These are phyloP conservation scores for Coemansia sp. DNA, from an alignment of 192 early-diverging fungal species.

Conservation along the genomic window DNA sequence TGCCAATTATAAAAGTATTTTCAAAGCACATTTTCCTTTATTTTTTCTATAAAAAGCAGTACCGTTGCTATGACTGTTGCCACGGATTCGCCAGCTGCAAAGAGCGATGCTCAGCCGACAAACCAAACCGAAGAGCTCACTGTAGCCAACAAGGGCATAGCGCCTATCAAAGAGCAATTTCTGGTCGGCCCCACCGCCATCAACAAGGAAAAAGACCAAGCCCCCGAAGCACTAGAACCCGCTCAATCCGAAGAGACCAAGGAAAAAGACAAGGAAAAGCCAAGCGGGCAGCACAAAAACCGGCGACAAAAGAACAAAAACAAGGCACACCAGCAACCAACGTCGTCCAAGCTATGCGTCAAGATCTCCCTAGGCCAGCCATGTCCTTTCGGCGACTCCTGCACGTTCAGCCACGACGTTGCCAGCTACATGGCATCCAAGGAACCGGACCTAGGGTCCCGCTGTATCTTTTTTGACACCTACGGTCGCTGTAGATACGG, in stretches of 20 bases:
- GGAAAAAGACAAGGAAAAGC: not conserved
- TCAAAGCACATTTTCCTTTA: not conserved
- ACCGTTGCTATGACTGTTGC: not conserved
- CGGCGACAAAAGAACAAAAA: conserved; percentile 16
- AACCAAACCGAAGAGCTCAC: not conserved
- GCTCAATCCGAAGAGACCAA: too few relatives aligned
- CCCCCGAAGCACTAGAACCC: not conserved
- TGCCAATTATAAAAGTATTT: too few relatives aligned
- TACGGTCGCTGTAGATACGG: conserved; percentile 71
- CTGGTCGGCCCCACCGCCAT: not conserved
- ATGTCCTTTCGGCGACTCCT: conserved; percentile 58
- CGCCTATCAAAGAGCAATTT: not conserved
- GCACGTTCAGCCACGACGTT: conserved; percentile 80
- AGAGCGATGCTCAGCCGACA: not conserved
- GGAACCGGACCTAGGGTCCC: conserved; percentile 66
- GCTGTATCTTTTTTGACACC: conserved; percentile 66
- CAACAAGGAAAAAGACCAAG: not conserved
- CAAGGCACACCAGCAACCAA: conserved; percentile 1
- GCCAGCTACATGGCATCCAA: conserved; percentile 68
- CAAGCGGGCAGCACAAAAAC: conserved; percentile 22
- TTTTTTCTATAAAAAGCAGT: not conserved
- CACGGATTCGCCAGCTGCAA: not conserved
- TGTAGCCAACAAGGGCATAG: not conserved
- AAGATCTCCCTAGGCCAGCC: conserved; percentile 43
- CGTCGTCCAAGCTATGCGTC: conserved; percentile 52